Evolutionary conservation across 495 filamentous ascomycete species (phyloP), one percentile per base, ranked within the genome.

Genomic region (Aspergillus mulundensis): DNA sequence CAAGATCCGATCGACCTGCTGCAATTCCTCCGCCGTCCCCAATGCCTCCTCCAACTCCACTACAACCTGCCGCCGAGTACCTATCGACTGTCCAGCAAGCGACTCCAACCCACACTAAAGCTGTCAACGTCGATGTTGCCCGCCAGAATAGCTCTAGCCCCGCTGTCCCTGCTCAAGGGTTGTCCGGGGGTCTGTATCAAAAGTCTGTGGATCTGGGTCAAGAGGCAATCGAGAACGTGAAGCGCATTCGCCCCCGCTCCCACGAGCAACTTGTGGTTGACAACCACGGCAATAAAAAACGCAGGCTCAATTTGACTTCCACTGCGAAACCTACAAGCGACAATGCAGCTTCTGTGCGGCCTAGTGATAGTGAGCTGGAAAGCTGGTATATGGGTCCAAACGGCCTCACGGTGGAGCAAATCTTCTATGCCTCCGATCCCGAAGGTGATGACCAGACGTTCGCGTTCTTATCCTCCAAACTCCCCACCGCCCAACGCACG

Each of bases 221-320:
- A 28, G 25, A 28, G 25, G 3, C 7, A 15, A 15, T 36, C 41
- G 50, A 41, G 28, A 54, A 21, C 14, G 36, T 40, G 11, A 21
- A 42, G 23, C 40, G 34, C n/a, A 20, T 14, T 6, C 50, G 30
- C 16, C 16, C 51, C 25, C 66, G 63, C 23, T 43, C 45, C 4
- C 47, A 59, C 16, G 73, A 70, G 61, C 66, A 64, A 20, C 41
- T 55, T 20, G 36, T 71, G 19, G 43, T 75, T 43, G 76, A 79
- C 45, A 50, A 56, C 21, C 57, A 64, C 3, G 76, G 77, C 6
- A 67, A 61, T 16, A 82, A 81, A 63, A 70, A 77, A 38, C 66
- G 70, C 18, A 66, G 53, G 30, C 43, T 74, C n/a, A 54, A 72
- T 8, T 50, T 70, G 6, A 46, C 8, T 7, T 16, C 53, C 15